Percentiles rank a stretch among this genome's conserved stretches.
phyloP scores from a whole-genome alignment of 106 monocot genomes.

The Posidonia australis region DNA sequence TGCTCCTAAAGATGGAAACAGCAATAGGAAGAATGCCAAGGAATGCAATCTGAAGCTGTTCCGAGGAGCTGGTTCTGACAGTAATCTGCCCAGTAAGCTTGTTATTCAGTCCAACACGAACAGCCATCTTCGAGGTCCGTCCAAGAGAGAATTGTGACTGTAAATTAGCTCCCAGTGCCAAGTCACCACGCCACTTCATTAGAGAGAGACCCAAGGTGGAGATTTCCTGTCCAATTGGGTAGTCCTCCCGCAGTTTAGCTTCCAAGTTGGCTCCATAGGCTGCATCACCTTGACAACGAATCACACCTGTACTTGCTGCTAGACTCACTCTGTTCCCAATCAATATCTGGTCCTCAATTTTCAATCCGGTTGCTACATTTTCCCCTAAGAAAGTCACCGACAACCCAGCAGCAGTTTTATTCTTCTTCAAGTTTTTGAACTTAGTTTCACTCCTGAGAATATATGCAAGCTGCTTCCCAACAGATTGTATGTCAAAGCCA shows the following conservation, averaged over 20 bases:
- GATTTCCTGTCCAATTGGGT: constrained; percentile 62
- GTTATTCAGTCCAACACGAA: constrained; percentile 78
- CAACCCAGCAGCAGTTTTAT: constrained; percentile 64
- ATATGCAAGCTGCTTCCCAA: constrained; percentile 78
- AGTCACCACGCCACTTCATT: constrained; percentile 79
- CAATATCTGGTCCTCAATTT: constrained; percentile 70
- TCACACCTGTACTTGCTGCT: constrained; percentile 63
- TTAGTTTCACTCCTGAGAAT: constrained; percentile 71
- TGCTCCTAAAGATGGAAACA: constrained; percentile 34
- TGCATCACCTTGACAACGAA: constrained; percentile 65
- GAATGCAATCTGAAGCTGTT: constrained; percentile 70
- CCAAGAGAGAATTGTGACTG: constrained; percentile 70
- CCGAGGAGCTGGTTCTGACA: constrained; percentile 61
- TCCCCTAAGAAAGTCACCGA: constrained; percentile 87
- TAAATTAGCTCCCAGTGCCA: constrained; percentile 86
- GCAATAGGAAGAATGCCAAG: constrained; percentile 59
- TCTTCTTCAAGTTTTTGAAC: constrained; percentile 77
- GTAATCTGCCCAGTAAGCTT: constrained; percentile 79
- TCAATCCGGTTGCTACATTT: constrained; percentile 68
- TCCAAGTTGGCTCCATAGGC: constrained; percentile 92
- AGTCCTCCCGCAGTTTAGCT: constrained; percentile 66
- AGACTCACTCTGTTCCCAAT: constrained; percentile 58
- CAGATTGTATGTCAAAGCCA: constrained; percentile 76
- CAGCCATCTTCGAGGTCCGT: constrained; percentile 57
- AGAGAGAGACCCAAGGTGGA: constrained; percentile 76